These are phyloP conservation scores for Alternaria arborescens DNA, from an alignment of 2,329 filamentous ascomycete species.

Conservation along the genomic window DNA sequence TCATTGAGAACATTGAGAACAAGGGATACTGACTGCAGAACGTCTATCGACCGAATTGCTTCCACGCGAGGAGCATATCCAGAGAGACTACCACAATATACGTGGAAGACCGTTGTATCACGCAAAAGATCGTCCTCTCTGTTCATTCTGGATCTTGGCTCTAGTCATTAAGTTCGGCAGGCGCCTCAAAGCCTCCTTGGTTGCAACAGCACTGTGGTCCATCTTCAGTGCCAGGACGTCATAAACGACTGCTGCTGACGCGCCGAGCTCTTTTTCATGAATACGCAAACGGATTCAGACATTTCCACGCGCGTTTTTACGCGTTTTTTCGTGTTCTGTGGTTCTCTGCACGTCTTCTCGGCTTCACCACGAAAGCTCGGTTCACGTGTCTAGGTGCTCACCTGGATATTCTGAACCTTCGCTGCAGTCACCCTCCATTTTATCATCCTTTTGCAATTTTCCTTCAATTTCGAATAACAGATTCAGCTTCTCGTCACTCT, in stretches of 20 bases:
- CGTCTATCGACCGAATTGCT: background rate
- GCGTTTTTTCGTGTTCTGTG: conserved; percentile 2
- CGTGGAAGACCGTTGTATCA: background rate
- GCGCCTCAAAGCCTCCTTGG: background rate
- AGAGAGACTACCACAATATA: background rate
- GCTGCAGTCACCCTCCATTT: conserved; percentile 3
- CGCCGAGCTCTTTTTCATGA: background rate
- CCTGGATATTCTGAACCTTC: background rate
- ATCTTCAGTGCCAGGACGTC: background rate
- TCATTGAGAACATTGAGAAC: too few species aligned
- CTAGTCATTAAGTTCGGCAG: background rate
- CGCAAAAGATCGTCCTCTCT: background rate
- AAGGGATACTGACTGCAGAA: too few species aligned
- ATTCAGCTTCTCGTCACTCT: background rate
- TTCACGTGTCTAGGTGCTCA: conserved; percentile 1
- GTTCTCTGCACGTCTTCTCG: conserved; percentile 2
- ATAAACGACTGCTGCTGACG: background rate
- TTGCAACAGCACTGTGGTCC: background rate
- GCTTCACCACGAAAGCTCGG: conserved; percentile 17
- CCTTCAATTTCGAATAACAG: background rate
- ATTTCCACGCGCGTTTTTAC: background rate
- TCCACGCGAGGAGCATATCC: background rate
- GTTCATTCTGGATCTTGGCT: background rate
- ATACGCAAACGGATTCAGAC: background rate
- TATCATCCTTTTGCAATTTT: background rate